Base-by-base conservation (phyloP, 2,329 filamentous ascomycete genomes). In the Aspergillus alliaceus region DNA sequence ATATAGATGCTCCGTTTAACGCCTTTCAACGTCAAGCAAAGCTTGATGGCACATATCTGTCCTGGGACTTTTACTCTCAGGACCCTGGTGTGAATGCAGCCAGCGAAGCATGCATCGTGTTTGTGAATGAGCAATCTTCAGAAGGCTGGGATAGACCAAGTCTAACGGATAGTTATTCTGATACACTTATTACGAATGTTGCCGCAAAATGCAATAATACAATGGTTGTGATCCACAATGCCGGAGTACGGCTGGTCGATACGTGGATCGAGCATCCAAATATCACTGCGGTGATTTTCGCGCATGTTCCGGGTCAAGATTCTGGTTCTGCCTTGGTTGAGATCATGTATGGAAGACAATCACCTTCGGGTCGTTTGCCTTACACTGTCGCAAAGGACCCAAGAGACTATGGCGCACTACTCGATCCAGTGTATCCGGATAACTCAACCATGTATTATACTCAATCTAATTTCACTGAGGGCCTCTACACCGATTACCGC, bases 251-350 rank as follows among this genome's bases (percentile, higher is more conserved):
- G 1, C 70, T 86, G 0, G 81, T 89, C 0, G 59, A 63, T 14
- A 73, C 76, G 1, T 90, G 84, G 76, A 77, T 85, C 57, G 82
- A 88, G 49, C 80, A 90, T 57, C 74, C 79, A 7, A 89, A 89
- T 59, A 80, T 90, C 32, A 88, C 85, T 0, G 85, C 81, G 1
- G 75, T 90, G 15, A 77, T 90, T 0, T 85, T 85, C 62, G 86
- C 84, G 4, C 86, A 88, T 64, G 74, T 88, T 0, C 86, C 86
- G 0, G 87, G 87, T 0, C 84, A 89, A 64, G 84, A 87, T 56
- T 83, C 82, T 1, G 87, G 87, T 0, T 72, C 75, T 1, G 81
- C 84, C 0, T 65, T 87, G 6, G 80, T 82, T 0, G 77, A 80
- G 0, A 66, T 88, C 6, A 74, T 88, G 0, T 87, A 86, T 63